Evolutionary conservation across 305 asterid species (phyloP).

Genomic region (Solanum hybrid): DNA sequence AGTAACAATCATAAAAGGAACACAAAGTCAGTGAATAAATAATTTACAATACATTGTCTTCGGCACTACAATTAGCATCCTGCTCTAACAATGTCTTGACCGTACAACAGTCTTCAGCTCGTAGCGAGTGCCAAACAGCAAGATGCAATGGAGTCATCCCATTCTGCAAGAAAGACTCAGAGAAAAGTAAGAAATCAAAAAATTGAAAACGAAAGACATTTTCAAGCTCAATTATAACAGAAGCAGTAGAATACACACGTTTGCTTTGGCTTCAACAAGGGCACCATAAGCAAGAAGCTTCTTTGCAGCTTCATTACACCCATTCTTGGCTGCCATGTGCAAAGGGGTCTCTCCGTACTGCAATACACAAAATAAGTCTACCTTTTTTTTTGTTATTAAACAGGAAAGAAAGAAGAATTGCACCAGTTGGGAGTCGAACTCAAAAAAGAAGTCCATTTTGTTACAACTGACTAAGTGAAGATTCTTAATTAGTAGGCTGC

Average conservation of each 20-base stretch:
- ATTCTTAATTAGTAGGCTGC: neutral
- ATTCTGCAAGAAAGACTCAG: slow-evolving; percentile 36
- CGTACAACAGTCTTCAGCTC: slow-evolving; percentile 62
- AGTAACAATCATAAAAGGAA: slow-evolving; percentile 16
- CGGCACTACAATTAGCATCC: slow-evolving; percentile 76
- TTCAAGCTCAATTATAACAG: neutral
- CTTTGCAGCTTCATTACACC: slow-evolving; percentile 75
- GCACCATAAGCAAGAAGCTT: slow-evolving; percentile 80
- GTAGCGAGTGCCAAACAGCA: slow-evolving; percentile 90
- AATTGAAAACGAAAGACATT: neutral
- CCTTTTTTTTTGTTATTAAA: neutral
- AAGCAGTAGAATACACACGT: slow-evolving; percentile 30
- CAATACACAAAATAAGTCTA: slow-evolving; percentile 1
- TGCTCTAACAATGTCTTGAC: slow-evolving; percentile 69
- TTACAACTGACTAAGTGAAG: slow-evolving; percentile 11
- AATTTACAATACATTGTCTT: slow-evolving; percentile 47
- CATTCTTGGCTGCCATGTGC: slow-evolving; percentile 97
- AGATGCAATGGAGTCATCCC: slow-evolving; percentile 98
- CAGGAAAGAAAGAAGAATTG: neutral
- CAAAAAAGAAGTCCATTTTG: neutral
- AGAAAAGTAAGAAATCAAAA: neutral
- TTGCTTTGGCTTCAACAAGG: slow-evolving; percentile 75
- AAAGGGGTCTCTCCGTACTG: slow-evolving; percentile 93
- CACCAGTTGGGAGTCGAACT: neutral
- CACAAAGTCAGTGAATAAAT: neutral